These are phyloP conservation scores for Didymella segeticola DNA, from an alignment of 2,329 filamentous ascomycete genomes.

Conservation along the genomic window DNA sequence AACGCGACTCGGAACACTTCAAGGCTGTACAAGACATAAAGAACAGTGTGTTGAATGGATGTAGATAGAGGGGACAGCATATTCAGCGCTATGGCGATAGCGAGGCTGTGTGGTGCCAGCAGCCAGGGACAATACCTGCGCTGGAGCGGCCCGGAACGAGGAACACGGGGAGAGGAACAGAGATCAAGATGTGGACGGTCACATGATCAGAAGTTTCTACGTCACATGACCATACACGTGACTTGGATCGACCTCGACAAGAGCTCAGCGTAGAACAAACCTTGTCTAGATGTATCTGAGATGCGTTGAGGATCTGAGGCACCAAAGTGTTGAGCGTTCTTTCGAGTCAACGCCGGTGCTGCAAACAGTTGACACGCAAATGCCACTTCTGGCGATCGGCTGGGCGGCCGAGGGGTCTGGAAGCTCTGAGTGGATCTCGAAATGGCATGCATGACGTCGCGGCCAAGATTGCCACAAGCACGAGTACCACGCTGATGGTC, in stretches of 20 bases:
- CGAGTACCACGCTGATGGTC: conserved; percentile 1
- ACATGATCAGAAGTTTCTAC: neutral
- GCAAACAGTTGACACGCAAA: conserved; percentile 4
- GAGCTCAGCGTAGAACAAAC: too few species aligned
- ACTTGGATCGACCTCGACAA: neutral
- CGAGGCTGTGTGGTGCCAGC: neutral
- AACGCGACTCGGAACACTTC: neutral
- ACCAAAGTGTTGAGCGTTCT: too few species aligned
- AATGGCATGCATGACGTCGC: conserved; percentile 9
- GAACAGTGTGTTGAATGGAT: neutral
- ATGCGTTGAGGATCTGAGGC: too few species aligned
- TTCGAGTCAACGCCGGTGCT: neutral
- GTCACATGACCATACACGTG: too few species aligned
- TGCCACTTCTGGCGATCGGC: neutral
- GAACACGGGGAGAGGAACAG: neutral
- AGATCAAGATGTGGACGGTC: too few species aligned
- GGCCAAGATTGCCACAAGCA: conserved; percentile 1
- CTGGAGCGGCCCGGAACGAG: neutral
- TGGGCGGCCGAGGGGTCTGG: conserved; percentile 1
- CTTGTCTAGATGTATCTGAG: neutral
- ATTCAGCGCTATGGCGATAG: too few species aligned
- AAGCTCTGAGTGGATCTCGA: neutral
- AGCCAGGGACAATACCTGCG: neutral
- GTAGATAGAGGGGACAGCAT: neutral
- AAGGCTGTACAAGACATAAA: neutral